Conservation (phyloP, 2,329 filamentous ascomycete genomes). For the Xylaria polymorpha region DNA sequence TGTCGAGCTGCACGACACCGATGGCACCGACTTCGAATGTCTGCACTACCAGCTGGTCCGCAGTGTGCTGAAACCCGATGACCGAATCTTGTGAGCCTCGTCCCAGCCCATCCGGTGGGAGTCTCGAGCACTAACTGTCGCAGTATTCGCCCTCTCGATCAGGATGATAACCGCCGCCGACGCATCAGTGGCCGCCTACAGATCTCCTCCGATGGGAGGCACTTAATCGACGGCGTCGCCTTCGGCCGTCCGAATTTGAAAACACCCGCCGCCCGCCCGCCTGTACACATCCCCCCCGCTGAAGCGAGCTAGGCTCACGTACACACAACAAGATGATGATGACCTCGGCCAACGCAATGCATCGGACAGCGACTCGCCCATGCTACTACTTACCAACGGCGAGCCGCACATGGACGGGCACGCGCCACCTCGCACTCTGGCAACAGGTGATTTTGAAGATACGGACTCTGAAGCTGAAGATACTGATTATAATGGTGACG, state of each 20-base stretch:
- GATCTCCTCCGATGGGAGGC: conserved; percentile 80
- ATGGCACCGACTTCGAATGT: conserved; percentile 80
- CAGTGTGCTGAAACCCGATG: conserved; percentile 80
- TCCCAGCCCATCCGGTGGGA: conserved; percentile 36
- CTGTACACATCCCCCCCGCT: conserved; percentile 78
- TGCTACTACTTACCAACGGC: conserved; percentile 51
- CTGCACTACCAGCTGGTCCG: conserved; percentile 83
- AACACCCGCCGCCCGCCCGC: conserved; percentile 69
- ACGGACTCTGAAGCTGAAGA: conserved; percentile 45
- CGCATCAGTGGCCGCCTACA: conserved; percentile 82
- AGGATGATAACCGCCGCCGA: conserved; percentile 78
- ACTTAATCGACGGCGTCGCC: conserved; percentile 85
- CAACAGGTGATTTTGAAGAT: conserved; percentile 49
- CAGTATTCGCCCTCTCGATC: conserved; percentile 82
- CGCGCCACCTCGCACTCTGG: conserved; percentile 43
- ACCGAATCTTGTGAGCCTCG: conserved; percentile 77
- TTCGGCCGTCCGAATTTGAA: conserved; percentile 81
- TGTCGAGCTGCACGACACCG: conserved; percentile 73
- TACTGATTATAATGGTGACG: conserved; percentile 41
- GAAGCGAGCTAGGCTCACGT: conserved; percentile 70
- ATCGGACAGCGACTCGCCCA: conserved; percentile 46
- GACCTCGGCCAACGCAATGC: conserved; percentile 46
- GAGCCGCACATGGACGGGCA: conserved; percentile 35
- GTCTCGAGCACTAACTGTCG: conserved; percentile 2
- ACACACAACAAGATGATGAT: conserved; percentile 49